Evolutionary conservation across 495 filamentous ascomycete species (phyloP).

Genomic region (Trichoderma erinaceum): DNA sequence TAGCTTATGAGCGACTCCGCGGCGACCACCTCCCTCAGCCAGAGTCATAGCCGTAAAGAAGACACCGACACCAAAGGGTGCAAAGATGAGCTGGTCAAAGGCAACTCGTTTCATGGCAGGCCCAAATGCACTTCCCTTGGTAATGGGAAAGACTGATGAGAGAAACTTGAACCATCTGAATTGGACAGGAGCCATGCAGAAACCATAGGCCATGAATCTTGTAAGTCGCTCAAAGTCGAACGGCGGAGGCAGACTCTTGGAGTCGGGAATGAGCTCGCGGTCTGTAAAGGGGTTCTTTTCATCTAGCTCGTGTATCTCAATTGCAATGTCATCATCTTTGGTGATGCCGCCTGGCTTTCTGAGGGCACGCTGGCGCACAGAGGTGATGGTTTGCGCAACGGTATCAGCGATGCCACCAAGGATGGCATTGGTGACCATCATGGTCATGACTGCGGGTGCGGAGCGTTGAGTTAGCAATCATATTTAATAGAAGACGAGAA

Average conservation of each 20-base stretch:
- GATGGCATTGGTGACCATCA: slow-evolving; percentile 96
- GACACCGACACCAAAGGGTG: slow-evolving; percentile 74
- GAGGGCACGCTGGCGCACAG: slow-evolving; percentile 61
- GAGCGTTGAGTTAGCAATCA: not conserved
- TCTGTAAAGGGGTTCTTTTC: slow-evolving; percentile 66
- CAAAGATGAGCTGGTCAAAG: slow-evolving; percentile 92
- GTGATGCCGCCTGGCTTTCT: slow-evolving; percentile 49
- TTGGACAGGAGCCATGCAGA: slow-evolving; percentile 92
- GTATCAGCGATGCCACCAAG: slow-evolving; percentile 77
- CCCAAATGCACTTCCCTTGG: slow-evolving; percentile 62
- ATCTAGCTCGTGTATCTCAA: slow-evolving; percentile 86
- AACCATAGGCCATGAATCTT: slow-evolving; percentile 93
- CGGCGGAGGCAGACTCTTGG: slow-evolving; percentile 58
- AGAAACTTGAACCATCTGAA: slow-evolving; percentile 95
- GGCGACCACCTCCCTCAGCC: slow-evolving; percentile 83
- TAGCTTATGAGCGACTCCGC: slow-evolving; percentile 77
- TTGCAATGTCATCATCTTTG: slow-evolving; percentile 64
- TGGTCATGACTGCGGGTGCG: slow-evolving; percentile 67
- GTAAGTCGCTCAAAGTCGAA: slow-evolving; percentile 95
- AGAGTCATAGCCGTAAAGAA: slow-evolving; percentile 98
- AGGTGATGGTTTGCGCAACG: slow-evolving; percentile 86
- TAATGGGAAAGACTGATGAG: slow-evolving; percentile 75
- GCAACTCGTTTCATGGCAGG: slow-evolving; percentile 84
- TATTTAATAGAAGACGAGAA: not conserved
- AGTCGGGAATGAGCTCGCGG: slow-evolving; percentile 63